Evolutionary conservation across 306 rosid genomes (phyloP).

Genomic region (Luffa acutangula): DNA sequence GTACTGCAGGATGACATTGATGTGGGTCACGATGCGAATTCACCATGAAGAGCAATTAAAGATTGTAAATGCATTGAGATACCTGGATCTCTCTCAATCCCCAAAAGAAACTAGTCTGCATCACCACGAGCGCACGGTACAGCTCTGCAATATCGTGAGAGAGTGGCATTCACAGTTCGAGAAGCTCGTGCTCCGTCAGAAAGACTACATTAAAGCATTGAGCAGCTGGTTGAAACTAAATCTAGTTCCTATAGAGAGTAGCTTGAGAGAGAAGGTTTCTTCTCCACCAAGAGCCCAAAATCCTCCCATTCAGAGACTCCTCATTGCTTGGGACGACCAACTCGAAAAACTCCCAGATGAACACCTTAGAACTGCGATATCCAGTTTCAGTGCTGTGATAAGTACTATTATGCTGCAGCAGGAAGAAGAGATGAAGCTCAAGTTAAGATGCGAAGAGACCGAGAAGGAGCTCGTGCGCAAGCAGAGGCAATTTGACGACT

Average conservation of each 20-base stretch:
- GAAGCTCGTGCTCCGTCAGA: slow-evolving; percentile 51
- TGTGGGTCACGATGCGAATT: slow-evolving; percentile 58
- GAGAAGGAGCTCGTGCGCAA: slow-evolving; percentile 61
- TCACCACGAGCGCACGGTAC: slow-evolving; percentile 67
- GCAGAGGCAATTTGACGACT: slow-evolving; percentile 61
- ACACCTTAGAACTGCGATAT: slow-evolving; percentile 52
- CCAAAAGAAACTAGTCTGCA: slow-evolving; percentile 70
- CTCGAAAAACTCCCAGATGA: slow-evolving; percentile 81
- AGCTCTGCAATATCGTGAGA: slow-evolving; percentile 46
- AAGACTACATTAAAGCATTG: slow-evolving; percentile 51
- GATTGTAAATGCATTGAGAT: slow-evolving; percentile 26
- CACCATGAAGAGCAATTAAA: slow-evolving; percentile 51
- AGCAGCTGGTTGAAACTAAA: slow-evolving; percentile 67
- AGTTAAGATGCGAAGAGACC: slow-evolving; percentile 61
- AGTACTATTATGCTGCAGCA: slow-evolving; percentile 45
- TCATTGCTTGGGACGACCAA: slow-evolving; percentile 61
- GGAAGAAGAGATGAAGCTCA: slow-evolving; percentile 53
- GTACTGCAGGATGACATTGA: slow-evolving; percentile 62
- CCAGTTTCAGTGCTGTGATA: slow-evolving; percentile 52
- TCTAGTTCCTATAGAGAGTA: slow-evolving; percentile 83
- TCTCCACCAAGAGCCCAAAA: slow-evolving; percentile 70
- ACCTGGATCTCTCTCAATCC: slow-evolving; percentile 53
- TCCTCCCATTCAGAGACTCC: slow-evolving; percentile 59
- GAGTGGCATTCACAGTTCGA: slow-evolving; percentile 64
- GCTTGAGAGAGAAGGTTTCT: slow-evolving; percentile 81